Percentiles rank a stretch among this genome's conserved stretches.
phyloP scores from a whole-genome alignment of 495 filamentous ascomycete genomes.

The Evernia prunastri region DNA sequence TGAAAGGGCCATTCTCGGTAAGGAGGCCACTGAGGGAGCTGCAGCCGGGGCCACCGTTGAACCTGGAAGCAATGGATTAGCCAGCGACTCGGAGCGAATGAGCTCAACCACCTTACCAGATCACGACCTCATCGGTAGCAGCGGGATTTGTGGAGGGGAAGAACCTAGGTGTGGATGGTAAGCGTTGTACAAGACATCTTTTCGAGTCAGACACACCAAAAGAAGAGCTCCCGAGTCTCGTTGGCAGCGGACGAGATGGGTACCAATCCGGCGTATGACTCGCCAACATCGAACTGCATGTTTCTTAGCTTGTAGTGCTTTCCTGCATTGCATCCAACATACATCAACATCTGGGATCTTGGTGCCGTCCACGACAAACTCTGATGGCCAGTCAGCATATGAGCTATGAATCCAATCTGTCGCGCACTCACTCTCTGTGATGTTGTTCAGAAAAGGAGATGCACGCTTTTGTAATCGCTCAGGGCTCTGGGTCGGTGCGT shows the following conservation, averaged over 20 bases:
- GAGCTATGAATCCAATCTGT: too few relatives aligned
- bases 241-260: constrained; percentile 47
- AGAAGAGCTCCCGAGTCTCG: constrained; percentile 46
- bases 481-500: not conserved
- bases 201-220: constrained; percentile 32
- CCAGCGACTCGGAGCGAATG: not conserved
- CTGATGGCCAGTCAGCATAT: constrained; percentile 28
- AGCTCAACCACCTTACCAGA: constrained; percentile 37
- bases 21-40: constrained; percentile 61
- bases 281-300: constrained; percentile 57
- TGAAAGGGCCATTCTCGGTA: constrained; percentile 59
- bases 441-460: not conserved
- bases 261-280: constrained; percentile 68
- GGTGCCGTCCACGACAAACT: constrained; percentile 53
- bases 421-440: not conserved
- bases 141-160: constrained; percentile 18
- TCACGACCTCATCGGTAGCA: constrained; percentile 60
- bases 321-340: not conserved
- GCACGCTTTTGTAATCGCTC: constrained; percentile 6
- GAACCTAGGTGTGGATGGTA: not conserved
- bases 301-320: not conserved
- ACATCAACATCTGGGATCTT: constrained; percentile 57
- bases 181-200: not conserved
- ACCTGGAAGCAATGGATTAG: constrained; percentile 22
- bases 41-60: constrained; percentile 66